These are phyloP conservation scores for Scutellaria minor DNA, from an alignment of 257 asterid species.

Conservation along the genomic window DNA sequence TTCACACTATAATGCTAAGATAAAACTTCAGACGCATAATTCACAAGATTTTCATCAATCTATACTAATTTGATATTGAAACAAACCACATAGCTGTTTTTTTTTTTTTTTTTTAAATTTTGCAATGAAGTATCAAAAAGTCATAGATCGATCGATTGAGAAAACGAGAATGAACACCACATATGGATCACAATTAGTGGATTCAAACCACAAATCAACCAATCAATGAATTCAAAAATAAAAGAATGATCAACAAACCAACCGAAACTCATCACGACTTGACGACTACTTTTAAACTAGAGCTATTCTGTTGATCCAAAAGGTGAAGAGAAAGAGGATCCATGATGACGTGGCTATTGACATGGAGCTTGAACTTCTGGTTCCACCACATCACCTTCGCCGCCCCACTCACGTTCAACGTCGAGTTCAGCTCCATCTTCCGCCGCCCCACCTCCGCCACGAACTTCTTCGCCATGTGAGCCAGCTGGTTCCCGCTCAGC, in stretches of 20 bases:
- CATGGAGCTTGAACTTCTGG: conserved; percentile 73
- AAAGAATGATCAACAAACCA: too few species aligned
- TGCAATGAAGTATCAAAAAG: too few species aligned
- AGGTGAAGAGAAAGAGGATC: conserved; percentile 78
- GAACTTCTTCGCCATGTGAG: conserved; percentile 61
- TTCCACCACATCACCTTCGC: conserved; percentile 87
- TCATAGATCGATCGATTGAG: too few species aligned
- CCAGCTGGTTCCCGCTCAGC: conserved; percentile 69
- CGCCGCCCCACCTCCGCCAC: conserved; percentile 65
- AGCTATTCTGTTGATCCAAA: conserved; percentile 67
- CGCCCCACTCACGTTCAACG: conserved; percentile 67
- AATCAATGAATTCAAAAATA: not conserved
- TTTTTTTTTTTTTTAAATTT: too few species aligned
- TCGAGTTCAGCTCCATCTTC: conserved; percentile 77
- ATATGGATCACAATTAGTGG: too few species aligned
- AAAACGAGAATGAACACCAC: too few species aligned
- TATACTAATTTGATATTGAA: too few species aligned
- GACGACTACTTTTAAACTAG: conserved; percentile 53
- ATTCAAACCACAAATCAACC: too few species aligned
- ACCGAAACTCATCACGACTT: not conserved
- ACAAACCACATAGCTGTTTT: too few species aligned
- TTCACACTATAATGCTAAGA: too few species aligned
- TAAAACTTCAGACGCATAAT: too few species aligned
- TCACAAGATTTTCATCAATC: too few species aligned
- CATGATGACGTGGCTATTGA: conserved; percentile 84